Percentiles rank a stretch among this genome's conserved stretches.
Conservation (phyloP, 805 yeast genomes). For the Starmerella davenportii region DNA sequence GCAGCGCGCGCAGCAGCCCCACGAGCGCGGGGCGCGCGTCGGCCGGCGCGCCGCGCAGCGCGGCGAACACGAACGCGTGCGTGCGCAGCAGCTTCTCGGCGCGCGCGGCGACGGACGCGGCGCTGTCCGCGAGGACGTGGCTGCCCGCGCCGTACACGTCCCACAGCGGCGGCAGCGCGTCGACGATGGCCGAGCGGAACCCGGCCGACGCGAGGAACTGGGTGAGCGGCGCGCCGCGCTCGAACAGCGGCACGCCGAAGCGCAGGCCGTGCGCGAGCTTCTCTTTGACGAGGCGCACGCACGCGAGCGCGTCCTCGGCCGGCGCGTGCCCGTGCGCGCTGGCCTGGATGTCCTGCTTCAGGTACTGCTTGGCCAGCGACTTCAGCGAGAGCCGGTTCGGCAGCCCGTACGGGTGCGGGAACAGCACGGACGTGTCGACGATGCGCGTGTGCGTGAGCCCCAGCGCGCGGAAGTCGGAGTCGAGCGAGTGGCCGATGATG, state of each 20-base stretch:
- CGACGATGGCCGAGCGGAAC: conserved; percentile 23
- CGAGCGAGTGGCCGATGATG: conserved; percentile 77
- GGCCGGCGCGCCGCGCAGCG: too few relatives aligned
- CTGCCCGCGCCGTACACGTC: conserved; percentile 14
- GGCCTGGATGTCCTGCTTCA: conserved; percentile 45
- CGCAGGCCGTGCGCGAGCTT: conserved; percentile 49
- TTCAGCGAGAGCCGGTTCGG: conserved; percentile 65
- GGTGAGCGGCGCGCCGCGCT: conserved; percentile 2
- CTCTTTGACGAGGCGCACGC: conserved; percentile 55
- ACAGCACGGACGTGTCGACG: conserved; percentile 61
- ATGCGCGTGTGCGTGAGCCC: conserved; percentile 52
- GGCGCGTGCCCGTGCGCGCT: conserved; percentile 66
- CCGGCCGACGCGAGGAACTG: conserved; percentile 5
- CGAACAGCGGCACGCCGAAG: conserved; percentile 34
- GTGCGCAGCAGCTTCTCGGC: neutral
- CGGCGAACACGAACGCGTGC: conserved; percentile 4
- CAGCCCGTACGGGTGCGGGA: conserved; percentile 65
- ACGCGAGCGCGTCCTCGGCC: conserved; percentile 64
- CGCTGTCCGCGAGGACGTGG: conserved; percentile 20
- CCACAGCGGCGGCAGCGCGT: conserved; percentile 23
- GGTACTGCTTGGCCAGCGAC: conserved; percentile 42
- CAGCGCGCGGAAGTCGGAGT: conserved; percentile 60
- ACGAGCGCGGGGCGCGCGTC: too few relatives aligned
- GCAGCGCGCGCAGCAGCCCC: conserved; percentile 35
- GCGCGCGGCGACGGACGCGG: conserved; percentile 6